Evolutionary conservation across 2,329 filamentous ascomycete species (phyloP), one percentile per base, ranked within the genome.

Genomic region (Penicillium sp.): DNA sequence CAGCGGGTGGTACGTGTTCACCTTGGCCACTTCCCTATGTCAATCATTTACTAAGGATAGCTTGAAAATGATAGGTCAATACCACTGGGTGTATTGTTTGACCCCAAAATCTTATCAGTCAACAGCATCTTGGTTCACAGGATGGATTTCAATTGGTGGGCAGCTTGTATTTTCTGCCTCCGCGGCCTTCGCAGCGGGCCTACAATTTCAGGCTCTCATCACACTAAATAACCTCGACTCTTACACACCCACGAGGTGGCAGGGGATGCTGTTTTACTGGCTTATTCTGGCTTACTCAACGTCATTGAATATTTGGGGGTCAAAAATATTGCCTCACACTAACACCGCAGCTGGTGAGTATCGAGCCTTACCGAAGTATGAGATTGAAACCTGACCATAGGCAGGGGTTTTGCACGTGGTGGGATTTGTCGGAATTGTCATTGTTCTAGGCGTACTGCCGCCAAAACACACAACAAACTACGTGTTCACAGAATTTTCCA

Each of bases 251-350:
- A 75, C 77, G 18, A 49, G 58, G 43, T 62, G 60, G 60, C 60
- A 61, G 16, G 77, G 76, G 0, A 75, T 79, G 69, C 57, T 81
- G 0, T 74, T 81, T 41, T 79, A 79, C 58, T 80, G 77, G 77
- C 21, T 59, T 1, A 39, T 62, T 6, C 18, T 62, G 34, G 54
- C 48, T 0, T 62, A 62, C 34, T 68, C 73, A 1, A 58, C 79
- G 0, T 68, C 70, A 0, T 57, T 72, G 5, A 81, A 81, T 21
- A 73, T 79, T 6, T 79, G 70, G 68, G 77, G 60, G 2, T 63
- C 60, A 4, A 63, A 57, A 40, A 50, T 66, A 27, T 40, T 58
- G 9, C 76, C 60, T n/a, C 60, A 62, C 42, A 52, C 60, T 3
- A 62, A 62, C 22, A 57, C 50, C 14, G 46, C 44, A 4, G 58